Base-by-base conservation (phyloP, 345 rosid species). In the Dipteronia sinensis region DNA sequence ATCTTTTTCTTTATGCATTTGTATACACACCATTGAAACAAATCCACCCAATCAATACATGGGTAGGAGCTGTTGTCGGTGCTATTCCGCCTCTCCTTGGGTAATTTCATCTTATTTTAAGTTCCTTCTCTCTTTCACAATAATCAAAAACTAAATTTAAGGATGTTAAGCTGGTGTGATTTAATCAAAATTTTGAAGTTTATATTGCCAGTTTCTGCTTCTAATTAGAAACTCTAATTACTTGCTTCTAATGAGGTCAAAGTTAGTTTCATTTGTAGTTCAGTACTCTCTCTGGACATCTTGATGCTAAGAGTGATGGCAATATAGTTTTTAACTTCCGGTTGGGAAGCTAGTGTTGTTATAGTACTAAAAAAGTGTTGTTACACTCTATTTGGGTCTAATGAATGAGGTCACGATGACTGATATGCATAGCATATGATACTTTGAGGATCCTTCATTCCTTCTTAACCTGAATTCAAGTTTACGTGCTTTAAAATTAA, bases 11-110 rank as follows among this genome's bases (percentile, higher is more conserved):
- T 51, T 92, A 86, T 47, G 95, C 97, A 9, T 94, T 92, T 84
- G 88, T 88, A 38, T 90, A 90, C 70, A 92, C 97, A 49, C 97
- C 95, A 42, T 85, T 96, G 92, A 96, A 96, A 92, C 98, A 96
- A 85, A 87, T 92, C 87, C 99, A 96, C 85, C 98, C 98, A 23
- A 87, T 90, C 74, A 94, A 96, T 83, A 94, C 99, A 38, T 96
- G 98, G 98, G 98, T 94, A 77, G 99, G 98, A 25, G 99, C 98
- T 65, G 85, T 96, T 86, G 98, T 96, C 71, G 99, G 98, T 74
- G 99, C 99, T 25, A 92, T 96, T 82, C 99, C 99, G 3, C 98
- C 99, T 19, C 92, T 96, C 76, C 88, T 96, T 62, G 99, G 99
- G 99, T 96, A 91, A 80, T 61, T 46, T 80, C n/a, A 7, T 49